Base-by-base conservation (phyloP, 2,329 filamentous ascomycete species). In the Alternaria sp. region DNA sequence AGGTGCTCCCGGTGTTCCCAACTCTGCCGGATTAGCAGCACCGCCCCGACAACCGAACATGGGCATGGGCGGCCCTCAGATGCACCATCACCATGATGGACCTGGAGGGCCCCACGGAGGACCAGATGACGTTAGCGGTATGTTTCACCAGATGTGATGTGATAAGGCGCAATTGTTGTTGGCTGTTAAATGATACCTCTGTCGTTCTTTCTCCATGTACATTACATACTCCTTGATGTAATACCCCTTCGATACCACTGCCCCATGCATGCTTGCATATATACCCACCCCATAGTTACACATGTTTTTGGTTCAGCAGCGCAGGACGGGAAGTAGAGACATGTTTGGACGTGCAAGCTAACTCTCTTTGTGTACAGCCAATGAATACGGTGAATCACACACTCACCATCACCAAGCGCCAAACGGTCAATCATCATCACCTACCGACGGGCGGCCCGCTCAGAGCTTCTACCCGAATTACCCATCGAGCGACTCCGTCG, bases 141-240 rank as follows among this genome's bases (percentile, higher is more conserved):
- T 96, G 93, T 97, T 94, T 86, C 91, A 93, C 87, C 92, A 93
- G 86, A 93, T 96, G 90, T 96, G 83, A 80, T 83, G 82, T 81
- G 74, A 74, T 74, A 71, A 64, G 71, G 75, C 71, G 67, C 67
- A 67, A 69, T 76, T 79, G 75, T 78, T 77, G 76, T 40, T 40
- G 76, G 74, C 66, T 70, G 57, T 76, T 77, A 70, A 76, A 79
- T 79, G 76, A 80, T 79, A 80, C 77, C 75, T 75, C 72, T 80
- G 77, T 80, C 76, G 70, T 80, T 79, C 75, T 71, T 77, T 76
- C 73, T 78, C 67, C 78, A 78, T 81, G 77, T 81, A 81, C 70
- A 80, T 79, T 81, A 74, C 68, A 79, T 74, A 77, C 75, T 79
- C 75, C 74, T 78, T 80, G 78, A 79, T 80, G 79, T 80, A 80